phyloP scores from a whole-genome alignment of 441 rosid species.

The Populus tomentosa region DNA sequence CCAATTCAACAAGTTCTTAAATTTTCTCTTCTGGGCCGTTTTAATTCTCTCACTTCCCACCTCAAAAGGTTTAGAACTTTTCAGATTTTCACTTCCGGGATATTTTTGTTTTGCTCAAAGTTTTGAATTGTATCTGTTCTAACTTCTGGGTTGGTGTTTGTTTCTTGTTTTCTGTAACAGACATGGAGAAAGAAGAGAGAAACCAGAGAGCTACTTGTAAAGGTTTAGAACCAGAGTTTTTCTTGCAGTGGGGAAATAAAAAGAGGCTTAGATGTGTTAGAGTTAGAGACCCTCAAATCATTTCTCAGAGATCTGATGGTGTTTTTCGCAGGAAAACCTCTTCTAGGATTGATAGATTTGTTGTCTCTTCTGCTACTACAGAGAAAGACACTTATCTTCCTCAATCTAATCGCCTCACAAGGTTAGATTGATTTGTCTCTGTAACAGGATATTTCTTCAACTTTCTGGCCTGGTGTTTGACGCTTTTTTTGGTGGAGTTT shows the following conservation, averaged over 20 bases:
- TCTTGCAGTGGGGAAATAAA: conserved; percentile 70
- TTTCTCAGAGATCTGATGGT: conserved; percentile 48
- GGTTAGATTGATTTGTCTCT: conserved; percentile 29
- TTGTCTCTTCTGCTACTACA: conserved; percentile 25
- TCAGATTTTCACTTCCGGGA: neutral
- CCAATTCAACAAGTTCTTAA: neutral
- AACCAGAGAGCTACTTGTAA: conserved; percentile 34
- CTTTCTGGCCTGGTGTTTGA: neutral
- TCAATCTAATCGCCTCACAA: conserved; percentile 54
- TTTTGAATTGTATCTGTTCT: neutral
- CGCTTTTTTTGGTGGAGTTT: too few relatives aligned
- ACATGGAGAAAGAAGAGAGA: conserved; percentile 49
- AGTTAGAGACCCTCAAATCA: conserved; percentile 52
- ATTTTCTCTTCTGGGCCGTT: conserved; percentile 9
- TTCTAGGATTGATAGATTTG: conserved; percentile 40
- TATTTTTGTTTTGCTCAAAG: neutral
- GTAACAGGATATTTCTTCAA: neutral
- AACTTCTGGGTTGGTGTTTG: neutral
- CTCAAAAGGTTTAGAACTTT: neutral
- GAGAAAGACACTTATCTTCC: conserved; percentile 47
- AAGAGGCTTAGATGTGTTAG: conserved; percentile 74
- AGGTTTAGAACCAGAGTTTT: conserved; percentile 53
- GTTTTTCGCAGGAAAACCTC: conserved; percentile 38
- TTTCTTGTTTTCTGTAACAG: conserved; percentile 11
- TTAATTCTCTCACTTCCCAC: neutral